Conservation (phyloP, 805 yeast genomes). For the Pichia sporocuriosa region DNA sequence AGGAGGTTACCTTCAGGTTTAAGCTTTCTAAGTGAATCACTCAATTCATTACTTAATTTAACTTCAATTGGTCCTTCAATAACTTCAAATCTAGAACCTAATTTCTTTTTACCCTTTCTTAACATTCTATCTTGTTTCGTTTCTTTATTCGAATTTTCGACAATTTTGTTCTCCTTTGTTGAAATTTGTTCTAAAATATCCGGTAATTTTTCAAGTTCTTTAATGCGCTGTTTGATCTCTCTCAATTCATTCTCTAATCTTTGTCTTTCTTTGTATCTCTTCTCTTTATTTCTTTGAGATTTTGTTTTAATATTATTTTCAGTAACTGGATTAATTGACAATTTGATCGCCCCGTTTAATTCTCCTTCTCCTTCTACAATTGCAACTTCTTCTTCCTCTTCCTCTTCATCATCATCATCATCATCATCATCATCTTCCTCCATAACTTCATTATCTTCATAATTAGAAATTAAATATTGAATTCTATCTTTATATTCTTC, state of each 20-base stretch:
- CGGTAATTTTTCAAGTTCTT: constrained; percentile 48
- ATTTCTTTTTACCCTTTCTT: constrained; percentile 29
- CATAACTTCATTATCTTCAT: constrained; percentile 52
- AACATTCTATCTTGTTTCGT: constrained; percentile 19
- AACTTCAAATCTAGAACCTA: constrained; percentile 38
- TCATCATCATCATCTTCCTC: constrained; percentile 35
- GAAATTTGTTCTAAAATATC: constrained; percentile 31
- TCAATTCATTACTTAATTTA: constrained; percentile 81
- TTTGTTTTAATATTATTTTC: constrained; percentile 65
- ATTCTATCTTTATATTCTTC: constrained; percentile 61
- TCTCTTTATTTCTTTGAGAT: constrained; percentile 66
- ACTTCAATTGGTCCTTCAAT: constrained; percentile 53
- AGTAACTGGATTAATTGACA: constrained; percentile 72
- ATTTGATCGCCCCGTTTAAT: constrained; percentile 20
- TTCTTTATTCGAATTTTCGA: constrained; percentile 11
- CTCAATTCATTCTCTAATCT: constrained; percentile 48
- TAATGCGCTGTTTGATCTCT: constrained; percentile 52
- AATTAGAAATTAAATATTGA: constrained; percentile 53
- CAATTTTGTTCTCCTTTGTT: constrained; percentile 5
- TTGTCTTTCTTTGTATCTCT: constrained; percentile 52
- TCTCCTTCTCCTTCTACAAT: constrained; percentile 30
- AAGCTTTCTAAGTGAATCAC: constrained; percentile 74
- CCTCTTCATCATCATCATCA: constrained; percentile 33
- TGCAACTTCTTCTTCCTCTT: constrained; percentile 28
- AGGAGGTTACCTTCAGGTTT: constrained; percentile 87